Evolutionary conservation across 306 rosid genomes (phyloP).

Genomic region (Glycine latifolia): DNA sequence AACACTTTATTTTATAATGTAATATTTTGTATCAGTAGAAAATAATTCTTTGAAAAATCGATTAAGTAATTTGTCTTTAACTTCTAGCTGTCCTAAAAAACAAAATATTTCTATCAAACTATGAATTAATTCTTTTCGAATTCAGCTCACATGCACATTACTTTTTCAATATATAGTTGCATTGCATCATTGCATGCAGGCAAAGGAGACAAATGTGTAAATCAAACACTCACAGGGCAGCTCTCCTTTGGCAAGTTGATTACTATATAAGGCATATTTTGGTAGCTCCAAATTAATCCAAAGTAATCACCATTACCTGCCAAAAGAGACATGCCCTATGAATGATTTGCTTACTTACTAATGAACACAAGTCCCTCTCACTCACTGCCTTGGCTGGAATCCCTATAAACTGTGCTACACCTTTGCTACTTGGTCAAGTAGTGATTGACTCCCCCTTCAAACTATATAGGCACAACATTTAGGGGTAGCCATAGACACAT

Average conservation of each 20-base stretch:
- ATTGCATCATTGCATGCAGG: neutral
- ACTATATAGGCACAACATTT: constrained; percentile 40
- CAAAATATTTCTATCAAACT: neutral
- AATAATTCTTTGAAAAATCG: no score
- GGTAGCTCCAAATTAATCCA: neutral
- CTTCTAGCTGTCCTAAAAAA: no score
- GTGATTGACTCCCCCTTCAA: neutral
- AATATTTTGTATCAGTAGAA: no score
- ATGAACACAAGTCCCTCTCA: no score
- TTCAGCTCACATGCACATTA: neutral
- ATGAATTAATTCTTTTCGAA: neutral
- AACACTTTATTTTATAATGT: no score
- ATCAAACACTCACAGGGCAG: constrained; percentile 50
- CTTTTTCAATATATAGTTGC: neutral
- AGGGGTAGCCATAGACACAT: neutral
- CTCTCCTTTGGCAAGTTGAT: constrained; percentile 53
- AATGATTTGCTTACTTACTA: constrained; percentile 46
- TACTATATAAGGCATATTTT: neutral
- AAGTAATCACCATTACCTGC: constrained; percentile 20
- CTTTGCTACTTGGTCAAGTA: neutral
- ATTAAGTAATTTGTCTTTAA: no score
- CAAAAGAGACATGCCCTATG: constrained; percentile 44
- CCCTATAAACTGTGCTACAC: neutral
- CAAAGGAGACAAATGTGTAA: neutral
- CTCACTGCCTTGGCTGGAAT: no score